Evolutionary conservation across 192 early-diverging fungal genomes (phyloP), one percentile per base, ranked within the genome.

Genomic region (Podila minutissima): DNA sequence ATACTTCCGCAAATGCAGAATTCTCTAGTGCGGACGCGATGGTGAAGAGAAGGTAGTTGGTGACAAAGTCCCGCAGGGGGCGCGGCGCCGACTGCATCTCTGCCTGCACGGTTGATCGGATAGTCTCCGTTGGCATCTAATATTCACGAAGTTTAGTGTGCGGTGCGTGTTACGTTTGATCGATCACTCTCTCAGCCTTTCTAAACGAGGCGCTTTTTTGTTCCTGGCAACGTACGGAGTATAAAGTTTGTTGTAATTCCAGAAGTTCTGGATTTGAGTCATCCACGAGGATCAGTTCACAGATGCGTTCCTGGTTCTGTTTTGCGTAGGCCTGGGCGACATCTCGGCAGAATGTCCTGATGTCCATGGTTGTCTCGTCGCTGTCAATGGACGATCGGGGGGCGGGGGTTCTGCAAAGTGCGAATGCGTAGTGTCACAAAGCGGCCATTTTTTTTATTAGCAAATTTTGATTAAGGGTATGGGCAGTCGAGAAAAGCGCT

Each of bases 31-130:
- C 67, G 0, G 77, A 68, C n/a, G 65, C 53, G 28, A 81, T 72
- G 11, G 70, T 69, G n/a, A 81, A 81, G 5, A 61, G 33, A 8
- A 81, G 62, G 12, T 69, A 81, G 53, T 73, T 81, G 53, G 77
- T 46, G 46, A 68, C 65, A 15, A 81, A 60, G 13, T 81, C 71
- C 38, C 53, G 67, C 20, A 73, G 57, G 0, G 32, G 57, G 15
- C 71, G 38, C 7, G 64, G 61, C 0, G 46, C 66, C 10, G 49
- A 31, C 4, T 66, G 31, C 60, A 59, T 59, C 20, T 64, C 62
- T 12, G 33, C 41, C 11, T 64, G 35, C 2, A 73, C 77, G 3
- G 55, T 61, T 2, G 66, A 41, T 64, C 62, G 60, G 64, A 81
- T 73, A 61, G 66, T 58, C 1, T 59, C 71, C 17, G 65, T 62